Conservation (phyloP, 345 rosid genomes). For the Melaleuca alternifolia region DNA sequence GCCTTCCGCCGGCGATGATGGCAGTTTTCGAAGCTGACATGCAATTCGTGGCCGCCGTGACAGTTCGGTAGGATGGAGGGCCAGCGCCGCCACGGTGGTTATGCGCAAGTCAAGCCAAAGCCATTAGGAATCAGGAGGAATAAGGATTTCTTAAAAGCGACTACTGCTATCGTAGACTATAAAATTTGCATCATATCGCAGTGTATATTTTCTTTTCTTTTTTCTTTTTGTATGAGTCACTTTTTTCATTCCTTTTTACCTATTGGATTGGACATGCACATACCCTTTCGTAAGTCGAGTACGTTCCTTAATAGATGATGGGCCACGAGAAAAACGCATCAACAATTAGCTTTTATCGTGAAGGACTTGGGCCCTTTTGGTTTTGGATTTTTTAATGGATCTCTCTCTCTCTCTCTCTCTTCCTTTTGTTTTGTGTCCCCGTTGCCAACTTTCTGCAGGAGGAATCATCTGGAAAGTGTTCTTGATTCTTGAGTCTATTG, state of each 20-base stretch:
- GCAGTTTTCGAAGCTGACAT: not conserved
- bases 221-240: not conserved
- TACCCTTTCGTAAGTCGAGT: not conserved
- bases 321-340: not conserved
- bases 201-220: not conserved
- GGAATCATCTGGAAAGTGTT: no score
- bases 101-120: no score
- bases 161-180: no score
- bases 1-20: conserved; percentile 48
- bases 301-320: not conserved
- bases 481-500: no score
- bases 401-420: not conserved
- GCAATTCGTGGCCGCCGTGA: not conserved
- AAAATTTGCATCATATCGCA: not conserved
- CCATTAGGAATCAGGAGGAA: no score
- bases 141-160: no score
- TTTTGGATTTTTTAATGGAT: not conserved
- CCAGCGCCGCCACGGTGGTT: not conserved
- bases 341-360: not conserved
- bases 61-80: not conserved
- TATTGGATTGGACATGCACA: not conserved
- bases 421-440: not conserved
- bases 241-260: not conserved
- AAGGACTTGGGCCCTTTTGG: not conserved
- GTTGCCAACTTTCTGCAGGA: not conserved